These are phyloP conservation scores for Neolentinus lepideus DNA, from an alignment of 1,284 basidiomycete genomes.

Conservation along the genomic window DNA sequence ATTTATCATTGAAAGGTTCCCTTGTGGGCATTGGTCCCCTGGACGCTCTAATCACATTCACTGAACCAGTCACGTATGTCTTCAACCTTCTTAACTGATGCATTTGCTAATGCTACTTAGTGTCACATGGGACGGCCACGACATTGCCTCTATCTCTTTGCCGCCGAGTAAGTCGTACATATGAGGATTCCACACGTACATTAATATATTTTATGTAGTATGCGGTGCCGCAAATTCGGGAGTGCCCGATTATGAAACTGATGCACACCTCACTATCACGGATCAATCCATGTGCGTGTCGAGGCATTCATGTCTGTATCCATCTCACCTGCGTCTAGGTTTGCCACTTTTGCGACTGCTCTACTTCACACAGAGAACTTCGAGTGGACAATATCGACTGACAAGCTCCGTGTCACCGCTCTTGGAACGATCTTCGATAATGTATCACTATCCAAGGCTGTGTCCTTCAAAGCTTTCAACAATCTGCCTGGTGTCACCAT, in stretches of 20 bases:
- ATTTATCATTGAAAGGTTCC: slow-evolving; percentile 50
- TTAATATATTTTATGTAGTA: slow-evolving; percentile 28
- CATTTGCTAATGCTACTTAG: slow-evolving; percentile 19
- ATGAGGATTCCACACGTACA: background rate
- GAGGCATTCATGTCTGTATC: too few relatives aligned
- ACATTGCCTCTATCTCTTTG: slow-evolving; percentile 61
- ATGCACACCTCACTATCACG: slow-evolving; percentile 47
- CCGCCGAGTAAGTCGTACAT: slow-evolving; percentile 36
- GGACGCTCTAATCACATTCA: slow-evolving; percentile 57
- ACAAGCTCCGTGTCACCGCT: slow-evolving; percentile 54
- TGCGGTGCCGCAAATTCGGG: slow-evolving; percentile 65
- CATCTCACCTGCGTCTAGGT: slow-evolving; percentile 28
- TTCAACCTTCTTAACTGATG: slow-evolving; percentile 4
- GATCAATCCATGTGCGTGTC: slow-evolving; percentile 36
- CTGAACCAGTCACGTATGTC: slow-evolving; percentile 43
- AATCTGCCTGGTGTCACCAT: slow-evolving; percentile 62
- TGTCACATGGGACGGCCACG: slow-evolving; percentile 59
- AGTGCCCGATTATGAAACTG: slow-evolving; percentile 55
- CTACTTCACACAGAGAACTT: slow-evolving; percentile 63
- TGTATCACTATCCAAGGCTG: slow-evolving; percentile 54
- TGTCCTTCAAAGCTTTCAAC: slow-evolving; percentile 70
- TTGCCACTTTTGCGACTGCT: slow-evolving; percentile 62
- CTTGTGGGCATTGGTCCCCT: slow-evolving; percentile 58
- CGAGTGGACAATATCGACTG: slow-evolving; percentile 65
- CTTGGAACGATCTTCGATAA: slow-evolving; percentile 66